Base-by-base conservation (phyloP, 2,329 filamentous ascomycete genomes). In the Scytalidium lignicola region DNA sequence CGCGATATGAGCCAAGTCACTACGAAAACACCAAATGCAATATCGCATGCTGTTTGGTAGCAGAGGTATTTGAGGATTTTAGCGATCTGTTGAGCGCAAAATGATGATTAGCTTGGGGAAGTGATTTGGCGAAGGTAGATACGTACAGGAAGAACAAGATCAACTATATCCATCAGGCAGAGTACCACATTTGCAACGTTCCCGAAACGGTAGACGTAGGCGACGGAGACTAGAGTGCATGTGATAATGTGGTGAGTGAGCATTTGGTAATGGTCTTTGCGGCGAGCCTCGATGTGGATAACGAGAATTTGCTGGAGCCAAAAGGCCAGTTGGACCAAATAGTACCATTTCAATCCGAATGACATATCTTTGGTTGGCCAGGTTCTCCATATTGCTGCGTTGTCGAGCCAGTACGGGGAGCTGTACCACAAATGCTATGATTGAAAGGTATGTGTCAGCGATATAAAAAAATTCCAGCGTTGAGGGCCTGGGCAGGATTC, bases 231-330 rank as follows among this genome's bases (percentile, higher is more conserved):
- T 41, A 99, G 81, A 4, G 76, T 74, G 62, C 85, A 88, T 18
- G 93, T 99, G 65, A 97, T 83, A 64, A 96, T 80, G 71, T 99
- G 93, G 68, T 97, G 93, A 17, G 83, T 85, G 58, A 97, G 83
- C 93, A 97, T 97, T 69, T 97, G 92, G 73, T 83, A 87, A 69
- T 96, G 86, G 62, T 99, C 93, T 72, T 97, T 97, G 62, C 93
- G 82, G 57, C 87, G 83, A 70, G 95, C 88, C 70, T 99, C 93
- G 52, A 97, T 90, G 69, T 96, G 86, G 66, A 97, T 89, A 50
- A 96, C 89, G 26, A 96, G 74, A 56, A 97, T 87, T 70, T 96
- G 91, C 71, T 97, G 92, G 43, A 96, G 69, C 86, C 90, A 96
- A 68, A 96, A 97, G 20, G 86, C 85, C 70, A 91, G 87, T 67